Base-by-base conservation (phyloP, 208 protist species). In the Vickermania ingenoplastis region DNA sequence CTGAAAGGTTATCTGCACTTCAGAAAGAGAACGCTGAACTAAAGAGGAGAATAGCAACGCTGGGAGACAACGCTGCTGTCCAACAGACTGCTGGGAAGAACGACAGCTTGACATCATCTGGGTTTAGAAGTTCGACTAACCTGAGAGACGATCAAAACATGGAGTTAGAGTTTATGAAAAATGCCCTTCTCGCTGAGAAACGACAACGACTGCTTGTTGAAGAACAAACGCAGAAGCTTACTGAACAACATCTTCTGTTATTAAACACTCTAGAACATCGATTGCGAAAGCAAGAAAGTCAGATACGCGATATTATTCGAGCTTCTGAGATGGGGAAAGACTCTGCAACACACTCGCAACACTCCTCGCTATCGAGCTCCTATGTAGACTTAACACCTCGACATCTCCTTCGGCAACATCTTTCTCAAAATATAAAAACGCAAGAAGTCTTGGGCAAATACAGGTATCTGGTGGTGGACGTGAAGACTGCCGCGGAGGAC, bases 131-230 rank as follows among this genome's bases (percentile, higher is more conserved):
- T n/a, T 48, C 36, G 36, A 48, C 11, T 17, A 48, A 17, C 7
- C 7, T 17, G 7, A 48, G 36, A 48, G 17, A 48, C 36, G 36
- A n/a, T 48, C 30, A 50, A 61, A 23, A 17, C n/a, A n/a, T n/a
- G n/a, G n/a, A n/a, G n/a, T n/a, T n/a, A n/a, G n/a, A 78, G 41
- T 53, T 75, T 53, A 65, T 92, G 27, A 69, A 76, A 17, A 59
- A 66, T 14, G 66, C 74, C 17, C 71, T 90, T 11, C 62, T 82
- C 27, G 75, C 75, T n/a, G 81, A 91, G 59, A 89, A 84, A 63
- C 71, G 77, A 22, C 83, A 94, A 73, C 73, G 87, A 2, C 67
- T 91, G n/a, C 74, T 77, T 17, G 78, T 89, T 13, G 87, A 94
- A 59, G 81, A 94, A 67, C 83, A 91, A 49, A 94, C 79, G 25